A percentile compares a stretch with the other conserved stretches of the same genome.
These are phyloP conservation scores for Parmales sp. DNA, from an alignment of 108 stramenopile species.

Conservation along the genomic window DNA sequence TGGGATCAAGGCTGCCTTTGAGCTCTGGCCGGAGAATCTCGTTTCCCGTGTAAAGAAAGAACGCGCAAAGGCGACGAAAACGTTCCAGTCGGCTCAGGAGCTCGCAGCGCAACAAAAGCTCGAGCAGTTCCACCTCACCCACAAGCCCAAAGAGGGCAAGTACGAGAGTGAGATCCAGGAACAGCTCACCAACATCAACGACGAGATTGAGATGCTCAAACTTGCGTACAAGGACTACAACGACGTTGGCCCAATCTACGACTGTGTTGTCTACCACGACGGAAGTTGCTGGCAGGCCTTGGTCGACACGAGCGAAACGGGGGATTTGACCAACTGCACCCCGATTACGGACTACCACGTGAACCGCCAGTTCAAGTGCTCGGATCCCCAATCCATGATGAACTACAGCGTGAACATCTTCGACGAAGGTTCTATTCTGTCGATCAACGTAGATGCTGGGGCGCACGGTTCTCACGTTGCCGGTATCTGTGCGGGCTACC, in stretches of 20 bases:
- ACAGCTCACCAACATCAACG: neutral
- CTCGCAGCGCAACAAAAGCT: too few relatives aligned
- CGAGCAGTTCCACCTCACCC: neutral
- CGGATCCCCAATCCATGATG: slow-evolving; percentile 33
- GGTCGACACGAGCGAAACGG: slow-evolving; percentile 45
- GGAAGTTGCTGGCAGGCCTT: slow-evolving; percentile 44
- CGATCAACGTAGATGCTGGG: slow-evolving; percentile 68
- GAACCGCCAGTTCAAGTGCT: slow-evolving; percentile 39
- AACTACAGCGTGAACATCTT: slow-evolving; percentile 60
- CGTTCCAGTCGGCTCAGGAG: too few relatives aligned
- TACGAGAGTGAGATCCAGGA: neutral
- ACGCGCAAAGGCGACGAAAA: slow-evolving; percentile 16
- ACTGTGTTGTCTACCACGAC: slow-evolving; percentile 58
- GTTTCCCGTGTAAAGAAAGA: slow-evolving; percentile 36
- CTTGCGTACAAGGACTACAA: neutral
- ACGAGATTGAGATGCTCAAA: slow-evolving; percentile 6
- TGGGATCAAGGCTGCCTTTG: slow-evolving; percentile 51
- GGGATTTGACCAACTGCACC: slow-evolving; percentile 39
- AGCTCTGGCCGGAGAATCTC: slow-evolving; percentile 42
- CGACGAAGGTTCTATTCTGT: slow-evolving; percentile 54
- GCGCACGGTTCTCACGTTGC: slow-evolving; percentile 89
- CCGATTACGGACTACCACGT: slow-evolving; percentile 54
- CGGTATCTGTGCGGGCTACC: slow-evolving; percentile 61
- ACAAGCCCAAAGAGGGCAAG: slow-evolving; percentile 14
- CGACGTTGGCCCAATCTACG: slow-evolving; percentile 66